Evolutionary conservation across 1,284 basidiomycete genomes (phyloP).

Genomic region (Ceratorhiza oryzae-sativae): DNA sequence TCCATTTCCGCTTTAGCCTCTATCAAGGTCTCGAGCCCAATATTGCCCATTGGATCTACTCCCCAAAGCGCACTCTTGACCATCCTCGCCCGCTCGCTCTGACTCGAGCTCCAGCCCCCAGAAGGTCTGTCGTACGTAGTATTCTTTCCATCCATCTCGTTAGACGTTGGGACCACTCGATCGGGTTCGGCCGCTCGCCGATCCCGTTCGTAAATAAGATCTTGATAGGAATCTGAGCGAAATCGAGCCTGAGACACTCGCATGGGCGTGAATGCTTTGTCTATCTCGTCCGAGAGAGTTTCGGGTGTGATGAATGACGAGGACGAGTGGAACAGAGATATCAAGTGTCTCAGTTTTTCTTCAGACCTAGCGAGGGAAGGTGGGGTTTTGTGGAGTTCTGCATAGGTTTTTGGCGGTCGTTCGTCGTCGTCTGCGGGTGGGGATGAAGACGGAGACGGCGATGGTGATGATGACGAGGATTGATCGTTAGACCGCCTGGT

Average conservation of each 20-base stretch:
- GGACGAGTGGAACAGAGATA: slow-evolving; percentile 26
- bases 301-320: slow-evolving; percentile 21
- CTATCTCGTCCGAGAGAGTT: slow-evolving; percentile 27
- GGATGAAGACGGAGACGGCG: neutral
- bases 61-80: slow-evolving; percentile 32
- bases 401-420: slow-evolving; percentile 4
- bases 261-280: slow-evolving; percentile 7
- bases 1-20: slow-evolving; percentile 36
- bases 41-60: slow-evolving; percentile 35
- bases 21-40: slow-evolving; percentile 30
- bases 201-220: neutral
- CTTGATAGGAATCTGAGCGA: slow-evolving; percentile 1
- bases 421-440: neutral
- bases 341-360: slow-evolving; percentile 14
- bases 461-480: neutral
- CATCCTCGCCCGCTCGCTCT: slow-evolving; percentile 20
- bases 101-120: slow-evolving; percentile 18
- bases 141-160: slow-evolving; percentile 1
- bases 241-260: neutral
- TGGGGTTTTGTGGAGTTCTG: neutral
- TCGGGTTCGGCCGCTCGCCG: slow-evolving; percentile 10
- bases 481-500: neutral
- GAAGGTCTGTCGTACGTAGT: neutral
- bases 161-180: slow-evolving; percentile 17
- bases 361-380: neutral